Conservation (phyloP, 345 rosid species). For the Toxicodendron radicans region DNA sequence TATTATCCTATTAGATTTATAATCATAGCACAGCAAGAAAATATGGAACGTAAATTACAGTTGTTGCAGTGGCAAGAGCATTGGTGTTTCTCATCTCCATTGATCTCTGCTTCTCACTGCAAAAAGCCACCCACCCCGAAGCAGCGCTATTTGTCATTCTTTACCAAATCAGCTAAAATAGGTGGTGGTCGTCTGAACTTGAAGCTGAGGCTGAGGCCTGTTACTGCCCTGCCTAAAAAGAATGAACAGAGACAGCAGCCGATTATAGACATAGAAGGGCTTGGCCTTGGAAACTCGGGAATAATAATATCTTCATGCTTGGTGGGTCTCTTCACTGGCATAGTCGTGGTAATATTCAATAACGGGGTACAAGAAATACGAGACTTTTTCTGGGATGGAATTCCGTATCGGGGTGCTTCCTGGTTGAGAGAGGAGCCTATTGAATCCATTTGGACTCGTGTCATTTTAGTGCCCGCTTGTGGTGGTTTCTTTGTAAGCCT, state of each 20-base stretch:
- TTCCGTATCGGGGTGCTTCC: slow-evolving; percentile 78
- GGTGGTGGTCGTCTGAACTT: not conserved
- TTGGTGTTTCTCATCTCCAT: not conserved
- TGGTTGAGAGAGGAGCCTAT: slow-evolving; percentile 79
- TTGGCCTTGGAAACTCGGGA: slow-evolving; percentile 27
- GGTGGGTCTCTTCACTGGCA: slow-evolving; percentile 77
- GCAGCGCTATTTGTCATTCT: not conserved
- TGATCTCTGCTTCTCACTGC: not conserved
- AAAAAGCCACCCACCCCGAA: not conserved
- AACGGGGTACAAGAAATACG: slow-evolving; percentile 71
- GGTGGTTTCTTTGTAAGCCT: slow-evolving; percentile 76
- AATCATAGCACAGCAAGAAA: not conserved
- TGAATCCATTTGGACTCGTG: slow-evolving; percentile 56
- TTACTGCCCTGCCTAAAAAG: slow-evolving; percentile 18
- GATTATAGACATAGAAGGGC: slow-evolving; percentile 18
- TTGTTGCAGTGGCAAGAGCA: not conserved
- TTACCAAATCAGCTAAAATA: not conserved
- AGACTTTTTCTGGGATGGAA: slow-evolving; percentile 89
- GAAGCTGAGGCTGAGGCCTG: not conserved
- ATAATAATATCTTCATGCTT: slow-evolving; percentile 59
- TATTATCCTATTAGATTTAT: not conserved
- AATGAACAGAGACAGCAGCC: slow-evolving; percentile 25
- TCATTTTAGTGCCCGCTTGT: slow-evolving; percentile 62
- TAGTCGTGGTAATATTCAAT: slow-evolving; percentile 79
- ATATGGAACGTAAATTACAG: slow-evolving; percentile 5